These are phyloP conservation scores for Sporothrix dimorphospora DNA, from an alignment of 2,329 filamentous ascomycete species.

Conservation along the genomic window DNA sequence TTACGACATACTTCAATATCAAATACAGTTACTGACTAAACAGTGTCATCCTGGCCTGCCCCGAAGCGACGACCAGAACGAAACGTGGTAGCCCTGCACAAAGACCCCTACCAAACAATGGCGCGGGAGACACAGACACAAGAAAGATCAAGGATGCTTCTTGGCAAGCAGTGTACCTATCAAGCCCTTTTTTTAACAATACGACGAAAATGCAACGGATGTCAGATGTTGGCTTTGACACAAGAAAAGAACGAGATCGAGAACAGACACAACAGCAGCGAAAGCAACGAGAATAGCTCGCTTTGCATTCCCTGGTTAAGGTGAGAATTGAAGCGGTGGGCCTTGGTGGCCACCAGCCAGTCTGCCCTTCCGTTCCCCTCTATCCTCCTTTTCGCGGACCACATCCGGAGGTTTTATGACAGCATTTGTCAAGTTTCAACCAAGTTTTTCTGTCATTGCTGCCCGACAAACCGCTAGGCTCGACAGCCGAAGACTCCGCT, in stretches of 20 bases:
- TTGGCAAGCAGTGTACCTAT: constrained; percentile 12
- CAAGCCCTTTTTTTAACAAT: background rate
- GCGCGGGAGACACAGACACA: constrained; percentile 1
- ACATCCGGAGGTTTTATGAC: constrained; percentile 14
- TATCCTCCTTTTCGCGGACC: background rate
- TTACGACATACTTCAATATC: background rate
- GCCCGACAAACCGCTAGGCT: background rate
- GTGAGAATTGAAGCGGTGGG: background rate
- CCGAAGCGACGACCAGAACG: constrained; percentile 14
- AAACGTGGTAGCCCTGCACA: constrained; percentile 20
- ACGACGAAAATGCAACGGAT: background rate
- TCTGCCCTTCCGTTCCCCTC: background rate
- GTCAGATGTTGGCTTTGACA: background rate
- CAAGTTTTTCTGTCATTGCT: background rate
- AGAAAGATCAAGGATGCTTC: background rate
- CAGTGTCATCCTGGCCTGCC: background rate
- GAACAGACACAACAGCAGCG: background rate
- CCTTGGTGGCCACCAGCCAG: background rate
- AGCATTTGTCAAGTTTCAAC: constrained; percentile 27
- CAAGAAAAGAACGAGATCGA: background rate
- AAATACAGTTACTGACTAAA: background rate
- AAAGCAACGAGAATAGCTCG: background rate
- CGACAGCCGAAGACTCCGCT: background rate
- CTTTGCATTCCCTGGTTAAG: background rate
- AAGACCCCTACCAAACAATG: constrained; percentile 14